Evolutionary conservation across 192 early-diverging fungal species (phyloP).

Genomic region (Backusella psychrophila): DNA sequence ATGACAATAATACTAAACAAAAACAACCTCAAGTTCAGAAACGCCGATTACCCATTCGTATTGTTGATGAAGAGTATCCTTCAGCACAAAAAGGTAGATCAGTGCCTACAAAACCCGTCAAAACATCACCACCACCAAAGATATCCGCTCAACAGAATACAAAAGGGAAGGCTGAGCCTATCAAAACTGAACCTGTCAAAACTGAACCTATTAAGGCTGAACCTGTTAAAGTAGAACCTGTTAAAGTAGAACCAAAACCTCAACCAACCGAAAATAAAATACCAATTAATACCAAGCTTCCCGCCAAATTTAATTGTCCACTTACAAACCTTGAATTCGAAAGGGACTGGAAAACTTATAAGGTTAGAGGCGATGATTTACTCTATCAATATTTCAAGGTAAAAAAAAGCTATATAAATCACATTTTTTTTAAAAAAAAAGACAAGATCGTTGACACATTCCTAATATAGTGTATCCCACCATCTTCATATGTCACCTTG

Average conservation of each 20-base stretch:
- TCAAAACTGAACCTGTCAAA: neutral
- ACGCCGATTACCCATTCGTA: slow-evolving; percentile 50
- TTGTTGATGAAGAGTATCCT: slow-evolving; percentile 42
- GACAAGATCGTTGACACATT: neutral
- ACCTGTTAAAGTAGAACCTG: neutral
- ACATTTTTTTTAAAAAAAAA: neutral
- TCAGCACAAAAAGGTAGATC: neutral
- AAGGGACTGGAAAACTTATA: slow-evolving; percentile 66
- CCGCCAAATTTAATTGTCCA: neutral
- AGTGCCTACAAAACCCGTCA: neutral
- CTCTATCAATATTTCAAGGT: slow-evolving; percentile 67
- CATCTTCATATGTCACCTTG: slow-evolving; percentile 31
- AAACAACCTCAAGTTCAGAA: slow-evolving; percentile 7
- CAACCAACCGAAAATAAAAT: neutral
- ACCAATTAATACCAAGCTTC: neutral
- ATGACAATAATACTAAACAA: neutral
- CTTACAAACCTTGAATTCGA: slow-evolving; percentile 70
- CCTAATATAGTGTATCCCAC: slow-evolving; percentile 38
- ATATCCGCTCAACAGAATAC: neutral
- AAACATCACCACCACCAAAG: neutral
- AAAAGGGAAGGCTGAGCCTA: neutral
- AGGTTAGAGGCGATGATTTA: slow-evolving; percentile 37
- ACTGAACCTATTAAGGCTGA: neutral
- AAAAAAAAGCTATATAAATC: neutral
- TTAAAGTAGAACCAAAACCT: neutral